Evolutionary conservation across 495 filamentous ascomycete genomes (phyloP).

Genomic region (Tuber indicum): DNA sequence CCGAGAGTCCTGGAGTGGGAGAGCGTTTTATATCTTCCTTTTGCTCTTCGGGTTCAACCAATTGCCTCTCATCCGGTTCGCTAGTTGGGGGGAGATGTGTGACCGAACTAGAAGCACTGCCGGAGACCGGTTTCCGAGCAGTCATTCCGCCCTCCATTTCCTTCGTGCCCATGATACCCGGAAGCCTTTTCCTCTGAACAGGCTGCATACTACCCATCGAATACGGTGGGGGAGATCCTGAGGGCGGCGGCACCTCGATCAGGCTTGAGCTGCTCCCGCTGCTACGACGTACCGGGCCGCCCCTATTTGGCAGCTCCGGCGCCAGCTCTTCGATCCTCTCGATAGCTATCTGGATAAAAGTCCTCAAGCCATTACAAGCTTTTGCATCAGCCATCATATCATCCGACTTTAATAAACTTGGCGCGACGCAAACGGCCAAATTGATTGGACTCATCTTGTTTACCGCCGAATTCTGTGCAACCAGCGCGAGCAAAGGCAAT

Average conservation of each 20-base stretch:
- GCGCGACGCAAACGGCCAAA: constrained; percentile 50
- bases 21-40: neutral
- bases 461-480: constrained; percentile 44
- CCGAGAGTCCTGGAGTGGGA: neutral
- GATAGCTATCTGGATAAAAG: constrained; percentile 46
- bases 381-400: constrained; percentile 49
- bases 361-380: constrained; percentile 46
- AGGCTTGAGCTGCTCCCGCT: constrained; percentile 4
- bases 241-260: constrained; percentile 8
- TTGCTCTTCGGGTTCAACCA: neutral
- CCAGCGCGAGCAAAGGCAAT: constrained; percentile 49
- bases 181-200: constrained; percentile 28
- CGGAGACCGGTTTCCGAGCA: constrained; percentile 16
- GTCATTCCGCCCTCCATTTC: constrained; percentile 12
- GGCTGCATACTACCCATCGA: constrained; percentile 8
- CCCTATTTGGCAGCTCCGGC: constrained; percentile 26
- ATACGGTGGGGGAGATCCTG: constrained; percentile 27
- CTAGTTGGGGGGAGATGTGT: neutral
- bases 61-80: neutral
- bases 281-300: constrained; percentile 3
- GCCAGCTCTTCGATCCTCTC: constrained; percentile 39
- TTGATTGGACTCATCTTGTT: constrained; percentile 54
- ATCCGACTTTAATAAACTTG: constrained; percentile 43
- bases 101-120: constrained; percentile 1
- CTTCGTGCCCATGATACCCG: constrained; percentile 10